These are phyloP conservation scores for Lentinus polychrous DNA, from an alignment of 1,284 basidiomycete genomes.

Conservation along the genomic window DNA sequence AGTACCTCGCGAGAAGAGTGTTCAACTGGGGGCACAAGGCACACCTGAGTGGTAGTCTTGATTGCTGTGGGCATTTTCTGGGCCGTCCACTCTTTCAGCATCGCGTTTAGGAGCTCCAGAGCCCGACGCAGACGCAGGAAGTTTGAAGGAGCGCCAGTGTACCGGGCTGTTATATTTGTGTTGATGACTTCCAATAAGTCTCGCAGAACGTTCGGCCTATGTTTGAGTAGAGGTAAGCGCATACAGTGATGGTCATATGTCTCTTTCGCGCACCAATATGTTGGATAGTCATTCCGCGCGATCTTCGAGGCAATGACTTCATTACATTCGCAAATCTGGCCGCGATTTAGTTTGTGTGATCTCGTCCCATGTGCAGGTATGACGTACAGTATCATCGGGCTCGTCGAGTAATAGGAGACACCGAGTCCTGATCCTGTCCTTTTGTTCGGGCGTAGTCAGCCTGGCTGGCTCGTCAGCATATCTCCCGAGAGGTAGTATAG, in stretches of 20 bases:
- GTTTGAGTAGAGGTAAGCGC: background rate
- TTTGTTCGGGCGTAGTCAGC: slow-evolving; percentile 58
- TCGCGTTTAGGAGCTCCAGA: slow-evolving; percentile 52
- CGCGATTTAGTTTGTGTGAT: slow-evolving; percentile 3
- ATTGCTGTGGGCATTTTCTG: slow-evolving; percentile 63
- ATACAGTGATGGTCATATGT: background rate
- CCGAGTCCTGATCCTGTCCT: slow-evolving; percentile 49
- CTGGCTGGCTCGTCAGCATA: slow-evolving; percentile 28
- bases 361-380: background rate
- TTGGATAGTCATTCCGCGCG: slow-evolving; percentile 66
- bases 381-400: slow-evolving; percentile 59
- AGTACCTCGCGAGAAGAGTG: slow-evolving; percentile 1
- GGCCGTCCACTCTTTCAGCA: slow-evolving; percentile 62
- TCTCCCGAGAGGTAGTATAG: slow-evolving; percentile 2
- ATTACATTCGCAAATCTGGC: slow-evolving; percentile 69
- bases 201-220: slow-evolving; percentile 56
- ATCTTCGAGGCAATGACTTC: slow-evolving; percentile 63
- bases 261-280: slow-evolving; percentile 42
- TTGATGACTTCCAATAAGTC: slow-evolving; percentile 53
- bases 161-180: slow-evolving; percentile 41
- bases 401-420: slow-evolving; percentile 63
- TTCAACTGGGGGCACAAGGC: background rate
- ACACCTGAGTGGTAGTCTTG: slow-evolving; percentile 56
- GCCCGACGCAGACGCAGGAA: slow-evolving; percentile 50
- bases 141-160: slow-evolving; percentile 33